A percentile compares a stretch with the other conserved stretches of the same genome.
phyloP scores from a whole-genome alignment of 805 yeast species.

The Candida gorgasii region DNA sequence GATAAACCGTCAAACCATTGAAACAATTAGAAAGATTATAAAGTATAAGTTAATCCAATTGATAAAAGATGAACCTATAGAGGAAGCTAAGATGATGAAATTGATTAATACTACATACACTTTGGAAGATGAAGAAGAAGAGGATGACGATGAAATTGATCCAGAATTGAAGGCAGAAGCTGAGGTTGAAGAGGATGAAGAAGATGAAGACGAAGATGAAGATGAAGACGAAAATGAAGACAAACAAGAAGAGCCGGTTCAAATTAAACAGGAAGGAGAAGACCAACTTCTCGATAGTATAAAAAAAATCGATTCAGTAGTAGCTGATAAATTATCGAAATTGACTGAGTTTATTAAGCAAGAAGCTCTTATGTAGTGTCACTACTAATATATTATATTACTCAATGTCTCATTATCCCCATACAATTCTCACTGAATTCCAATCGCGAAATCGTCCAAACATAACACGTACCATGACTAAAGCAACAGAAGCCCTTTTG shows the following conservation, averaged over 20 bases:
- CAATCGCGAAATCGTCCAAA: neutral
- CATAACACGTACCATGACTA: slow-evolving; percentile 49
- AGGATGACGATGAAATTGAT: slow-evolving; percentile 24
- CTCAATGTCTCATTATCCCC: neutral
- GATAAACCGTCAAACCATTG: slow-evolving; percentile 63
- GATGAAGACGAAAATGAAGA: slow-evolving; percentile 16
- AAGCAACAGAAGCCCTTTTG: slow-evolving; percentile 60
- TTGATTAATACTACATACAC: slow-evolving; percentile 41
- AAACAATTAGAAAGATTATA: slow-evolving; percentile 65
- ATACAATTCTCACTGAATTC: neutral
- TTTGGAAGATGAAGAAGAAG: slow-evolving; percentile 23
- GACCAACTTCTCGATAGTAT: slow-evolving; percentile 17
- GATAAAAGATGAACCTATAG: slow-evolving; percentile 51
- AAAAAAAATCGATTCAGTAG: slow-evolving; percentile 17
- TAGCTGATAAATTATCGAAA: slow-evolving; percentile 29
- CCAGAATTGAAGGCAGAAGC: slow-evolving; percentile 24
- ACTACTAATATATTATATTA: neutral
- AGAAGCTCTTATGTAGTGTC: slow-evolving; percentile 19
- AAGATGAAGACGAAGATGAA: slow-evolving; percentile 18
- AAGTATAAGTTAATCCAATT: slow-evolving; percentile 69
- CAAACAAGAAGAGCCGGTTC: slow-evolving; percentile 17
- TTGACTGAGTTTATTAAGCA: slow-evolving; percentile 44
- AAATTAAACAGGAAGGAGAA: slow-evolving; percentile 6
- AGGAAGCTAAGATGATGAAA: slow-evolving; percentile 41
- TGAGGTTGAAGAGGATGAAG: slow-evolving; percentile 22